Evolutionary conservation across 352 stramenopile genomes (phyloP).

Genomic region (Pythium insidiosum): DNA sequence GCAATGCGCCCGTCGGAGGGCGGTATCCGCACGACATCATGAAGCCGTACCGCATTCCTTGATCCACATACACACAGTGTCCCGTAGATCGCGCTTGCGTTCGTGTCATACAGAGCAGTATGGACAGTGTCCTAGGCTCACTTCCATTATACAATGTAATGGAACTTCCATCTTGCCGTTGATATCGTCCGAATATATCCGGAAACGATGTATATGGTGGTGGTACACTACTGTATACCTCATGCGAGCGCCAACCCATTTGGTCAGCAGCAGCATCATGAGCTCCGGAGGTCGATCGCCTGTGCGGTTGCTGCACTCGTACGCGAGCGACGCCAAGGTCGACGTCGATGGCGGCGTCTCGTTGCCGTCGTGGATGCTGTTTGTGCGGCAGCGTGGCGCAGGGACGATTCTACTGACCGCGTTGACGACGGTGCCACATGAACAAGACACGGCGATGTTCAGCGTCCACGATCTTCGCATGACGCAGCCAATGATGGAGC

Average conservation of each 20-base stretch:
- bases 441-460: not conserved
- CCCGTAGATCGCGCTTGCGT: too few species aligned
- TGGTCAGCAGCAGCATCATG: not conserved
- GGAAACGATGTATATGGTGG: too few species aligned
- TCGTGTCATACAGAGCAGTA: too few species aligned
- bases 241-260: too few species aligned
- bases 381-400: constrained; percentile 16
- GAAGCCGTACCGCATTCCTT: too few species aligned
- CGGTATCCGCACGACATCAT: too few species aligned
- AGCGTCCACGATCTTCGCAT: constrained; percentile 28
- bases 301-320: constrained; percentile 17
- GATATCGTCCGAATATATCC: not conserved
- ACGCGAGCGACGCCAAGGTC: constrained; percentile 15
- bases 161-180: not conserved
- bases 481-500: constrained; percentile 16
- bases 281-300: too few species aligned
- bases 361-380: constrained; percentile 30
- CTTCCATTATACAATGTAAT: not conserved
- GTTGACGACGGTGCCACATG: constrained; percentile 25
- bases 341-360: not conserved
- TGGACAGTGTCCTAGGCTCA: too few species aligned
- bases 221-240: too few species aligned
- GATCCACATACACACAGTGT: too few species aligned
- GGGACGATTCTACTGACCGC: constrained; percentile 7
- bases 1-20: too few species aligned